phyloP scores from a whole-genome alignment of 805 yeast genomes.

The Lipomyces lipofer region DNA sequence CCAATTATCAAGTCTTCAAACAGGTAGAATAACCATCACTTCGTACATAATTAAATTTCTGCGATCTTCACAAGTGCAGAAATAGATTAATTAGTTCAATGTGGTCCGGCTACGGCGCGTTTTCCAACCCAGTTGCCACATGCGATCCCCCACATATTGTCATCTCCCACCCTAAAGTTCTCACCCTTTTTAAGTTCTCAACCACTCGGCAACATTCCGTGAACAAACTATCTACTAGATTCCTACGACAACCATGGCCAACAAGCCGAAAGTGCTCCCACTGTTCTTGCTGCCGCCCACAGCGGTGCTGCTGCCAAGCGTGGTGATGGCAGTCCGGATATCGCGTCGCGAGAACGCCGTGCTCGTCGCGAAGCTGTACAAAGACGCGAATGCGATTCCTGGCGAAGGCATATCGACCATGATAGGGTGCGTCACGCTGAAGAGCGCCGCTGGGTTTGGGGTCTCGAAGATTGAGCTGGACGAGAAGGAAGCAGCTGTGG shows the following conservation, averaged over 20 bases:
- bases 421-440: conserved; percentile 16
- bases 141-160: too few relatives aligned
- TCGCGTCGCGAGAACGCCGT: conserved; percentile 19
- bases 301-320: conserved; percentile 22
- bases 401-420: background rate
- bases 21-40: too few relatives aligned
- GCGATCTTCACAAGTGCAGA: too few relatives aligned
- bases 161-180: background rate
- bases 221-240: background rate
- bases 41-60: too few relatives aligned
- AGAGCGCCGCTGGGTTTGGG: background rate
- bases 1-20: too few relatives aligned
- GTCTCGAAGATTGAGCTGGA: background rate
- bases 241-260: background rate
- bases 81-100: too few relatives aligned
- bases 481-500: background rate
- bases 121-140: too few relatives aligned
- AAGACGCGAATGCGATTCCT: background rate
- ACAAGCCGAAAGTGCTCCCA: conserved; percentile 7
- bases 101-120: too few relatives aligned
- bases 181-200: too few relatives aligned
- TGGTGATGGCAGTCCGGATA: conserved; percentile 14
- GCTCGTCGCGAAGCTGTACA: conserved; percentile 5
- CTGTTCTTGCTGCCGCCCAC: conserved; percentile 20
- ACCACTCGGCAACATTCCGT: too few relatives aligned